A percentile compares a stretch with the other conserved stretches of the same genome.
Evolutionary conservation across 1,284 basidiomycete species (phyloP).

Genomic region (Cryptococcus sp.): DNA sequence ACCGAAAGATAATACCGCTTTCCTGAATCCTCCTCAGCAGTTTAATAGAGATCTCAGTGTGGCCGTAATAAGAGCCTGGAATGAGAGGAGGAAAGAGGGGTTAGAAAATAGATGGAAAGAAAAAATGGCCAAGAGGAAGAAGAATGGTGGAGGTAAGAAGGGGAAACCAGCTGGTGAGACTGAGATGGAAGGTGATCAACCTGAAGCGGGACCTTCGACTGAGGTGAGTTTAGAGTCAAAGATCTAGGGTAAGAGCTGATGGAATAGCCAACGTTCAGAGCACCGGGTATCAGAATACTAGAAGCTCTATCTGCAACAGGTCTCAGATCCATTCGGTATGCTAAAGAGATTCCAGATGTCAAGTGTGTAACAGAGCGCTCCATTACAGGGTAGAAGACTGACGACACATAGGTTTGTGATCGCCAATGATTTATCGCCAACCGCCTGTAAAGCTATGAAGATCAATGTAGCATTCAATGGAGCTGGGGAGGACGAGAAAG

Average conservation of each 20-base stretch:
- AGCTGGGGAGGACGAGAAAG: constrained; percentile 50
- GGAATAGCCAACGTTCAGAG: constrained; percentile 48
- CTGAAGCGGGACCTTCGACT: constrained; percentile 3
- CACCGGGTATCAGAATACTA: constrained; percentile 73
- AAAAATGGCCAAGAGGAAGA: constrained; percentile 19
- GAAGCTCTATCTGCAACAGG: constrained; percentile 96
- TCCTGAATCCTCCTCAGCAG: constrained; percentile 96
- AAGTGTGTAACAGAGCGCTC: constrained; percentile 53
- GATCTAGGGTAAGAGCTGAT: constrained; percentile 1
- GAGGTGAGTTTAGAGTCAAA: constrained; percentile 4
- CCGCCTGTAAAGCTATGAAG: constrained; percentile 80
- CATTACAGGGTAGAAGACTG: neutral
- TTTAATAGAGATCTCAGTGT: constrained; percentile 95
- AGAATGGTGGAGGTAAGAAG: constrained; percentile 7
- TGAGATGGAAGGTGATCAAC: neutral
- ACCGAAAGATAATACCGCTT: constrained; percentile 70
- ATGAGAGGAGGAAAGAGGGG: constrained; percentile 61
- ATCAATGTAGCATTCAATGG: constrained; percentile 87
- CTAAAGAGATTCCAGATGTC: constrained; percentile 90
- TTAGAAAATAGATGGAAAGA: constrained; percentile 53
- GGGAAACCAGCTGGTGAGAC: constrained; percentile 21
- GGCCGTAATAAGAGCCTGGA: constrained; percentile 75
- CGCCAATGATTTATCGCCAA: constrained; percentile 85
- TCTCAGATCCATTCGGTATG: constrained; percentile 91
- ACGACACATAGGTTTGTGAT: constrained; percentile 65